Evolutionary conservation across 2,329 filamentous ascomycete species (phyloP).

Genomic region (Paecilomyces niveus): DNA sequence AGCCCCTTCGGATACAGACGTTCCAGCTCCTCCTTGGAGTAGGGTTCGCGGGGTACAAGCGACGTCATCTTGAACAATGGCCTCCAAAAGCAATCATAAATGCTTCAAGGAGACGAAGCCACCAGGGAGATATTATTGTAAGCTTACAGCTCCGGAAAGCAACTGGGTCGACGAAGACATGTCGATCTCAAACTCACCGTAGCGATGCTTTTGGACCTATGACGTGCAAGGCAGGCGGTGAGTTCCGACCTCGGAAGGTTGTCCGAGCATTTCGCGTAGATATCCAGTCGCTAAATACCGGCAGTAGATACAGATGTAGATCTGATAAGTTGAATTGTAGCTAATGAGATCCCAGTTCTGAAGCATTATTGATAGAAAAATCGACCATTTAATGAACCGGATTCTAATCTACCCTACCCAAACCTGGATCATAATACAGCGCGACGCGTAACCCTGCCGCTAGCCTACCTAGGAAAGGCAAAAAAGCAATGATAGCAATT

Average conservation of each 20-base stretch:
- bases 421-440: no score
- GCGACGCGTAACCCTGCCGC: no score
- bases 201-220: not conserved
- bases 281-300: no score
- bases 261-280: not conserved
- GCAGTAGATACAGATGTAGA: no score
- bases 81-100: not conserved
- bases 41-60: slow-evolving; percentile 65
- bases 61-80: slow-evolving; percentile 59
- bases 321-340: no score
- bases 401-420: no score
- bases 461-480: no score
- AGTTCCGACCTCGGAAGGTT: not conserved
- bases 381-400: no score
- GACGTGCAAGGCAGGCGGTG: not conserved
- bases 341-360: no score
- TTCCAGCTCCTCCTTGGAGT: slow-evolving; percentile 71
- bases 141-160: not conserved
- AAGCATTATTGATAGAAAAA: no score
- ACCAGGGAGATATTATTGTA: not conserved
- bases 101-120: not conserved
- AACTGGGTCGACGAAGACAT: not conserved
- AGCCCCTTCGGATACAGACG: slow-evolving; percentile 73
- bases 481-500: no score
- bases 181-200: not conserved